phyloP scores from a whole-genome alignment of 2,329 filamentous ascomycete genomes.

The Cytospora piceae region DNA sequence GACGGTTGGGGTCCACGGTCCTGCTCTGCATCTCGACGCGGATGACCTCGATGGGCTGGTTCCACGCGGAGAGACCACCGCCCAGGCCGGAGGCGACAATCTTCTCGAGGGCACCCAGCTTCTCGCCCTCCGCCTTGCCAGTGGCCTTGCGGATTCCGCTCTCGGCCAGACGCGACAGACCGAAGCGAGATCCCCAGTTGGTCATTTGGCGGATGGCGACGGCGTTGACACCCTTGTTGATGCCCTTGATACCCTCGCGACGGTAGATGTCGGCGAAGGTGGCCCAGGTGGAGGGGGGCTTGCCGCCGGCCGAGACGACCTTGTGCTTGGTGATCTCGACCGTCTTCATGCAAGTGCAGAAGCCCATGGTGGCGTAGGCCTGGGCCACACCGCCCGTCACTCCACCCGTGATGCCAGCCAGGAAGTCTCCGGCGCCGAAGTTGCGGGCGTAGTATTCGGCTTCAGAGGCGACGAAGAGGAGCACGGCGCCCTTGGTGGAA shows the following conservation, averaged over 20 bases:
- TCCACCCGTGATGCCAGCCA: constrained; percentile 85
- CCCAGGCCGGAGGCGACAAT: constrained; percentile 83
- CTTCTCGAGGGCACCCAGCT: constrained; percentile 83
- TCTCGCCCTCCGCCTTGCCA: constrained; percentile 78
- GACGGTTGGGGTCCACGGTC: constrained; percentile 94
- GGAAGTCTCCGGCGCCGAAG: constrained; percentile 83
- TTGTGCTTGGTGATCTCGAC: constrained; percentile 99
- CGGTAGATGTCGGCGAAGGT: constrained; percentile 98
- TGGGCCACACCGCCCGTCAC: constrained; percentile 94
- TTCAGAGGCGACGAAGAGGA: constrained; percentile 98
- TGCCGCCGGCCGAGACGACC: constrained; percentile 78
- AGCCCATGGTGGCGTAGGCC: constrained; percentile 99
- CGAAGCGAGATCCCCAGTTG: constrained; percentile 98
- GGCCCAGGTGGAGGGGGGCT: constrained; percentile 86
- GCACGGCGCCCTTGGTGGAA: constrained; percentile 97
- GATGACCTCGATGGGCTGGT: constrained; percentile 99
- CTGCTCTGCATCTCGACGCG: constrained; percentile 99
- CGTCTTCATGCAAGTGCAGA: constrained; percentile 99
- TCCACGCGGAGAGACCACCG: constrained; percentile 96
- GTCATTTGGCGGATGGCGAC: constrained; percentile 99
- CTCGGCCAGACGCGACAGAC: constrained; percentile 89
- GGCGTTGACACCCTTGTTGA: constrained; percentile 98
- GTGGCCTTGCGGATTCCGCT: constrained; percentile 78
- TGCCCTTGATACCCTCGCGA: constrained; percentile 88
- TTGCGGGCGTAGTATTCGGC: constrained; percentile 91